phyloP scores from a whole-genome alignment of 441 rosid species.

The Croton setiger region DNA sequence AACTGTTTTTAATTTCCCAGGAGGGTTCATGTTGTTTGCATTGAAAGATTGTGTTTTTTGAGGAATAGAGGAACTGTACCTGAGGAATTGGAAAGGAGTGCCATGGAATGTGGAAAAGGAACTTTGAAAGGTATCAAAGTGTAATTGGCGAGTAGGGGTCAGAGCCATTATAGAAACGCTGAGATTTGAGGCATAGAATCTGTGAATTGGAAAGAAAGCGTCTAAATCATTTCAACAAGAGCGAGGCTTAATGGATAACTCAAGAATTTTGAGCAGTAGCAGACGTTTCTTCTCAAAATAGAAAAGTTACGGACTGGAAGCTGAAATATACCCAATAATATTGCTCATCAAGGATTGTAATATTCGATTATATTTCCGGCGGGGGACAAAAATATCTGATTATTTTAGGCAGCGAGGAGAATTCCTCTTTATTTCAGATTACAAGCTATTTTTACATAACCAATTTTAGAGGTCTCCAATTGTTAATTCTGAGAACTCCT shows the following conservation, averaged over 20 bases:
- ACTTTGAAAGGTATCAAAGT: constrained; percentile 47
- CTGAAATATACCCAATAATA: too few relatives aligned
- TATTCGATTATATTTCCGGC: too few relatives aligned
- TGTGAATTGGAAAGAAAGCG: background rate
- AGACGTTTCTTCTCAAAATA: too few relatives aligned
- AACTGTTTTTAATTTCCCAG: constrained; percentile 28
- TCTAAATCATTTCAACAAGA: background rate
- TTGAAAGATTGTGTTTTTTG: constrained; percentile 17
- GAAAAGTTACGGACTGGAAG: too few relatives aligned
- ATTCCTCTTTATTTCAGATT: too few relatives aligned
- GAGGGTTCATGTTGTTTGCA: constrained; percentile 25
- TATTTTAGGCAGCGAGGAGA: too few relatives aligned
- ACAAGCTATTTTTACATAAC: too few relatives aligned
- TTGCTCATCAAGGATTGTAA: too few relatives aligned
- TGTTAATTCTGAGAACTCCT: too few relatives aligned
- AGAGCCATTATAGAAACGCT: constrained; percentile 40
- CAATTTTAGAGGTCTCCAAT: too few relatives aligned
- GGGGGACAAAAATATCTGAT: too few relatives aligned
- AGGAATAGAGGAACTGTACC: constrained; percentile 38
- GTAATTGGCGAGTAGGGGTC: constrained; percentile 50
- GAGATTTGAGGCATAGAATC: constrained; percentile 7
- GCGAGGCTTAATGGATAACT: too few relatives aligned
- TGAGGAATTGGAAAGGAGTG: constrained; percentile 37
- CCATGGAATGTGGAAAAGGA: constrained; percentile 47
- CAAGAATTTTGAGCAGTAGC: constrained; percentile 7